Conservation (phyloP, 2,329 filamentous ascomycete species). For the Fusarium pseudoanthophilum region DNA sequence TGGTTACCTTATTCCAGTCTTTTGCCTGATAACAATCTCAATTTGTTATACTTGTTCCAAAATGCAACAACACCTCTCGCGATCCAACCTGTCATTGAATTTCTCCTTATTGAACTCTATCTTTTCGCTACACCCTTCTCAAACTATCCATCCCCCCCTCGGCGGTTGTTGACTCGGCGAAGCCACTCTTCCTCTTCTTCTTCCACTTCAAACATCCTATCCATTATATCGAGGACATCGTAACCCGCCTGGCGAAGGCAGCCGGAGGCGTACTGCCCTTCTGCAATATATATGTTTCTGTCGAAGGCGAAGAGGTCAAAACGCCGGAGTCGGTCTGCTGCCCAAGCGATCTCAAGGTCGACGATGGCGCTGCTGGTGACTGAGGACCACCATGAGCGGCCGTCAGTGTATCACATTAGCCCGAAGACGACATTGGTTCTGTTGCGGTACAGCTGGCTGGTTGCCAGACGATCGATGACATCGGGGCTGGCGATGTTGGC, state of each 20-base stretch:
- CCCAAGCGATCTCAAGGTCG: too few species aligned
- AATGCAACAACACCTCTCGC: neutral
- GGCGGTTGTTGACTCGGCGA: too few species aligned
- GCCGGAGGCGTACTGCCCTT: neutral
- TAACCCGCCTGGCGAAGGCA: neutral
- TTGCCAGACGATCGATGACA: neutral
- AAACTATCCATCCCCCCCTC: neutral
- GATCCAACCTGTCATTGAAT: neutral
- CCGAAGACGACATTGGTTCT: neutral
- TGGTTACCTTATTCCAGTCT: neutral
- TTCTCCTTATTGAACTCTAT: neutral
- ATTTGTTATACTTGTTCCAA: neutral
- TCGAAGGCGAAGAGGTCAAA: too few species aligned
- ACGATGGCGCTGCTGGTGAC: too few species aligned
- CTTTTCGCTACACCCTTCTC: neutral
- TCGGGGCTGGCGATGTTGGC: neutral
- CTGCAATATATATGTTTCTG: too few species aligned
- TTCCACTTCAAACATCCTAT: too few species aligned
- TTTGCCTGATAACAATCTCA: neutral
- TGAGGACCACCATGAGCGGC: too few species aligned
- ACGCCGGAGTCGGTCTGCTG: too few species aligned
- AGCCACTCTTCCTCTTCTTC: too few species aligned
- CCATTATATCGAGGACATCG: neutral
- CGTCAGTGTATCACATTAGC: neutral
- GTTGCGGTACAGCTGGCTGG: fast-evolving